phyloP scores from a whole-genome alignment of 148 eudicot genomes.

The Rhododendron henanense region DNA sequence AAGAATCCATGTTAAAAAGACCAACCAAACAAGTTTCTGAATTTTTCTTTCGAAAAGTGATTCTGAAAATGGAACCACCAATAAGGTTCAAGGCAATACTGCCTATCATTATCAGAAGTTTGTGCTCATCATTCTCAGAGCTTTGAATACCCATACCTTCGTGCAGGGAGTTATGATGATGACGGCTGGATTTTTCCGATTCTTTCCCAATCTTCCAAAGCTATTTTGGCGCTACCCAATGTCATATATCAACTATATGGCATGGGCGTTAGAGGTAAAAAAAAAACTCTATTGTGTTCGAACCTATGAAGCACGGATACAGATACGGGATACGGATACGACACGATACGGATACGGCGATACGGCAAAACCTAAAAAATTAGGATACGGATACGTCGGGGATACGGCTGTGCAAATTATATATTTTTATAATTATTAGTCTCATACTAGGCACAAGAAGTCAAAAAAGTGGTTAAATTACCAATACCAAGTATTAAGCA shows the following conservation, averaged over 20 bases:
- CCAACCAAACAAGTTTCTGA: background rate
- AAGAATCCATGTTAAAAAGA: background rate
- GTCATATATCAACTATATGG: slow-evolving; percentile 62
- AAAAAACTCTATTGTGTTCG: background rate
- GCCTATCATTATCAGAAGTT: background rate
- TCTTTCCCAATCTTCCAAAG: slow-evolving; percentile 78
- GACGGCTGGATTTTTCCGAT: slow-evolving; percentile 87
- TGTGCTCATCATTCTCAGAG: background rate
- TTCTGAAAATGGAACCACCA: background rate
- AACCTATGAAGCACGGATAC: too few relatives aligned
- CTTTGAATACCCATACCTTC: background rate
- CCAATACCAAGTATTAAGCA: too few relatives aligned
- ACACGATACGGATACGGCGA: too few relatives aligned
- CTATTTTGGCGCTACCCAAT: slow-evolving; percentile 83
- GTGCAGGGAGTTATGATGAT: slow-evolving; percentile 88
- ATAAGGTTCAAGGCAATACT: background rate
- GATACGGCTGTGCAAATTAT: too few relatives aligned
- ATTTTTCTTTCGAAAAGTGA: background rate
- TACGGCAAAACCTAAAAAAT: too few relatives aligned
- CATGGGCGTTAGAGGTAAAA: slow-evolving; percentile 76
- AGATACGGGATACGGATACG: too few relatives aligned
- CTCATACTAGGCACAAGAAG: too few relatives aligned
- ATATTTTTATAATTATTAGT: too few relatives aligned
- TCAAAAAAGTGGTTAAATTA: too few relatives aligned
- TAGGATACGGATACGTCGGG: too few relatives aligned